A percentile compares a stretch with the other conserved stretches of the same genome.
These are phyloP conservation scores for Vitis hybrid DNA, from an alignment of 177 flowering plant species.

Conservation along the genomic window DNA sequence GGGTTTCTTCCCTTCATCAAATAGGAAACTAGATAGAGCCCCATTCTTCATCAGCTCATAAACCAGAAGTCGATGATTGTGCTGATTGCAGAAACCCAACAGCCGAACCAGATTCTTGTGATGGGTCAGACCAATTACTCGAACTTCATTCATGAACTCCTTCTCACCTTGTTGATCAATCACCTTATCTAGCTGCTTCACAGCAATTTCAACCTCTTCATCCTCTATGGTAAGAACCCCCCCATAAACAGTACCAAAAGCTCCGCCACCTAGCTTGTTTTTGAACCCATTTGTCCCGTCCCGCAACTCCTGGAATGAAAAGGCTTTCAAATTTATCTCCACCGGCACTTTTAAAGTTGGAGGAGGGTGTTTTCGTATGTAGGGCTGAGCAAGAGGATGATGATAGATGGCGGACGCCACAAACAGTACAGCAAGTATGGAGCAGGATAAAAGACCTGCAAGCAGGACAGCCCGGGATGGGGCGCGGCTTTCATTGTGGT, in stretches of 20 bases:
- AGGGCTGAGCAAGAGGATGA: conserved; percentile 15
- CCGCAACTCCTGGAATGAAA: conserved; percentile 20
- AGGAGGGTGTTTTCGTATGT: not conserved
- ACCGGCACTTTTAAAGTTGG: not conserved
- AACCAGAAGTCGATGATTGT: conserved; percentile 12
- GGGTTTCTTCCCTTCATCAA: conserved; percentile 11
- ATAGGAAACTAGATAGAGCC: conserved; percentile 14
- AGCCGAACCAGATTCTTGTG: conserved; percentile 24
- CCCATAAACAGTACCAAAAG: conserved; percentile 21
- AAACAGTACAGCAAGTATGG: conserved; percentile 10
- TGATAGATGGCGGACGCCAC: conserved; percentile 11
- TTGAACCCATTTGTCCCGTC: conserved; percentile 27
- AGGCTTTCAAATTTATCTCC: conserved; percentile 20
- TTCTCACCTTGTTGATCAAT: conserved; percentile 16
- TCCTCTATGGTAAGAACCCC: conserved; percentile 15
- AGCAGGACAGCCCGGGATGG: not conserved
- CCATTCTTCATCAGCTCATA: conserved; percentile 30
- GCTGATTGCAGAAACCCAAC: conserved; percentile 20
- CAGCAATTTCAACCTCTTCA: conserved; percentile 22
- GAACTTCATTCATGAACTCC: conserved; percentile 23
- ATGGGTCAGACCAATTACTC: conserved; percentile 21
- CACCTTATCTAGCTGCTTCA: conserved; percentile 21
- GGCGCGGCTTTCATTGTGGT: not conserved
- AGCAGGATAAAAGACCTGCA: conserved; percentile 7
- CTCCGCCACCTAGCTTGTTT: conserved; percentile 19